These are phyloP conservation scores for Lachnellula willkommii DNA, from an alignment of 2,329 filamentous ascomycete genomes.

Conservation along the genomic window DNA sequence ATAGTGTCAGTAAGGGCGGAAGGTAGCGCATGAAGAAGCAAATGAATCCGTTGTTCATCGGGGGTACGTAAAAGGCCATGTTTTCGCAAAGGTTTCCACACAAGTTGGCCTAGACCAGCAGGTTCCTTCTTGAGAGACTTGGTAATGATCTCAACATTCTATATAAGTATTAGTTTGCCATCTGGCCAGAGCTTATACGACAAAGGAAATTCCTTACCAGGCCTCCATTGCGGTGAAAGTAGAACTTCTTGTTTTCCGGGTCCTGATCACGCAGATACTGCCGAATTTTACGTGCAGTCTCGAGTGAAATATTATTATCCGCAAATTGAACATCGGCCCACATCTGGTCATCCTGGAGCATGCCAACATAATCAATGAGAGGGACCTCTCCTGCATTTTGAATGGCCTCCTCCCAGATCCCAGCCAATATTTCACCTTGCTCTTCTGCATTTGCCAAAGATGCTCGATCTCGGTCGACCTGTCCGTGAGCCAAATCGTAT, in stretches of 20 bases:
- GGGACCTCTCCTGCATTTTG: neutral
- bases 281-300: constrained; percentile 10
- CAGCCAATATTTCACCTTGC: neutral
- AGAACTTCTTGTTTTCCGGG: neutral
- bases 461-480: neutral
- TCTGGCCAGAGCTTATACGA: too few relatives aligned
- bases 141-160: neutral
- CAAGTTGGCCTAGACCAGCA: neutral
- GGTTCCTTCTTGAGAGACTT: neutral
- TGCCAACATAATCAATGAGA: constrained; percentile 10
- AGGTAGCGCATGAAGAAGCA: constrained; percentile 10
- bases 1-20: neutral
- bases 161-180: neutral
- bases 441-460: neutral
- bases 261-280: constrained; percentile 6
- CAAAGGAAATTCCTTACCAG: too few relatives aligned
- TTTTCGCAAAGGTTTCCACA: neutral
- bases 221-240: neutral
- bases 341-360: constrained; percentile 16
- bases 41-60: neutral
- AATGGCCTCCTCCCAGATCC: neutral
- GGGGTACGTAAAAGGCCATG: neutral
- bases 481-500: neutral
- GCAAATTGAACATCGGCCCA: constrained; percentile 11
- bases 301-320: neutral